phyloP scores from a whole-genome alignment of 257 asterid species.

The Galeopsis tetrahit region DNA sequence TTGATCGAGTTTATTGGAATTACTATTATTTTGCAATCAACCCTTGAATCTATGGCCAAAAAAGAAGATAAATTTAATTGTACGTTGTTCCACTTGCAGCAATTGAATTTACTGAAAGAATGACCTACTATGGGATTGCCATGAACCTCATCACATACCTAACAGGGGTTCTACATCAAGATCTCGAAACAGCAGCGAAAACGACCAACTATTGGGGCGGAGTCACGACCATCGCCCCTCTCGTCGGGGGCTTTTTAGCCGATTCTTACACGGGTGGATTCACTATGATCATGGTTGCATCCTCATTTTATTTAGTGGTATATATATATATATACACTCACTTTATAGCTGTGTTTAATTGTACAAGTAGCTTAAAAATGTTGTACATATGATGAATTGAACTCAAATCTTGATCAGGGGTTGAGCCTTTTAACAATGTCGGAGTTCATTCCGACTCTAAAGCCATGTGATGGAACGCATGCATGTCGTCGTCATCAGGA shows the following conservation, averaged over 20 bases:
- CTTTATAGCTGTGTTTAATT: too few relatives aligned
- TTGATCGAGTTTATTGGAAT: too few relatives aligned
- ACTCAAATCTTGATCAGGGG: conserved; percentile 9
- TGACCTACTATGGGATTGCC: conserved; percentile 20
- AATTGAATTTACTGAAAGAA: conserved; percentile 20
- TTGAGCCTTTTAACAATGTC: conserved; percentile 23
- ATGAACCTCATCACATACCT: conserved; percentile 21
- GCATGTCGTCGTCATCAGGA: conserved; percentile 4
- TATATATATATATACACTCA: neutral
- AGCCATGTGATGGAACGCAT: conserved; percentile 14
- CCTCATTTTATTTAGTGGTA: conserved; percentile 14
- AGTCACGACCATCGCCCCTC: conserved; percentile 19
- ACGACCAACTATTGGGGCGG: conserved; percentile 17
- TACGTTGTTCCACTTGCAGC: conserved; percentile 4
- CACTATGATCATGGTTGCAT: neutral
- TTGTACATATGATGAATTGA: neutral
- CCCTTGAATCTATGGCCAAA: neutral
- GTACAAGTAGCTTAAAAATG: too few relatives aligned
- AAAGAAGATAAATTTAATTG: neutral
- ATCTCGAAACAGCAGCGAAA: conserved; percentile 14
- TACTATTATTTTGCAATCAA: too few relatives aligned
- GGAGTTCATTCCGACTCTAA: conserved; percentile 23
- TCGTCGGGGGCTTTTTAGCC: conserved; percentile 18
- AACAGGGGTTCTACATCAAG: conserved; percentile 20
- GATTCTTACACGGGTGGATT: conserved; percentile 18